Base-by-base conservation (phyloP, 2,329 filamentous ascomycete species). In the Juglanconis sp. region DNA sequence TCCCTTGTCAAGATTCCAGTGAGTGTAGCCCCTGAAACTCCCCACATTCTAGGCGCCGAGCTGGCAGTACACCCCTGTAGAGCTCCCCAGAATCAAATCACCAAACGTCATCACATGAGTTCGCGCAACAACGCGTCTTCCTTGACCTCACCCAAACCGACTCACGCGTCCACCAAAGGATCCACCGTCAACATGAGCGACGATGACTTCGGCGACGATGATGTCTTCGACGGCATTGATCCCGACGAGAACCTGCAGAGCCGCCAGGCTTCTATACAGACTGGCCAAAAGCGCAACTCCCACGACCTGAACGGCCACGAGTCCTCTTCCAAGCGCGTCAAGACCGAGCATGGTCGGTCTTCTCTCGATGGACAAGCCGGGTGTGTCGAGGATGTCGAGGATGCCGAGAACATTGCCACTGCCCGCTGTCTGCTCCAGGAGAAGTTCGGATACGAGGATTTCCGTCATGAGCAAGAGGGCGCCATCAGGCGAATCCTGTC, bases 401-500 rank as follows among this genome's bases (percentile, higher is more conserved):
- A 61, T 6, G 36, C 32, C 9, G 13, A 32, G 2, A 57, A 64
- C 34, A 42, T 61, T 3, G 56, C 63, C 1, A 53, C 69, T 4
- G 66, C 69, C 1, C 65, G 64, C 5, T 56, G 62, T 7, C 70
- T 79, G 3, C 64, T 80, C 9, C 65, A 65, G 10, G 65, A 76
- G 0, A 74, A 70, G 1, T 81, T 81, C 51, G 75, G 74, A 0
- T 72, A 75, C 54, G 63, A 69, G 0, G 58, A 64, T 7, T 81
- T 81, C 55, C 74, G 78, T 1, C 74, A 79, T 38, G 77, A 81
- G 62, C 79, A 81, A 59, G 73, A 76, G 34, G 72, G 67, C 0
- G 77, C 76, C 13, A 80, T 81, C 32, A 57, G 65, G 6, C 63
- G 70, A 3, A 68, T 76, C 8, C 66, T 81, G 2, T 57, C 53